Percentiles rank a stretch among this genome's conserved stretches.
Evolutionary conservation across 139 green algal species (phyloP).

Genomic region (Tetradesmus lagerheimii): DNA sequence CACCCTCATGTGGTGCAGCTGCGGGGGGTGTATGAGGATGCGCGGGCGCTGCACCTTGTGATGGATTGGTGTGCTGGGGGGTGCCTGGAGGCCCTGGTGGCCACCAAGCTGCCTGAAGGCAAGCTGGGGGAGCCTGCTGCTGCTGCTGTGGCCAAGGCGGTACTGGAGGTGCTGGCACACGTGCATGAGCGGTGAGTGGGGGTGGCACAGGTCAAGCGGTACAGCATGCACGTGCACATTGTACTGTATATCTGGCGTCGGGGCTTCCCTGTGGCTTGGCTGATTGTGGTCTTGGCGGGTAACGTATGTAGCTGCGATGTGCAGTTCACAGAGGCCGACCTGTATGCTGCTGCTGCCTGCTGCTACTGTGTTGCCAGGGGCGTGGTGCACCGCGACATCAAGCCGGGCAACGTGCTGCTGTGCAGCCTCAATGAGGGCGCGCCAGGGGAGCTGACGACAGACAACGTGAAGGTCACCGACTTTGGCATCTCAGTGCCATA

Average conservation of each 20-base stretch:
- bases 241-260: no score
- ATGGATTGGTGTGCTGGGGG: constrained; percentile 37
- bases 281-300: no score
- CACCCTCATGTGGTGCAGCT: constrained; percentile 37
- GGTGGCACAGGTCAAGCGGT: not conserved
- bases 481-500: constrained; percentile 83
- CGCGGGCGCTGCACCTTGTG: constrained; percentile 1
- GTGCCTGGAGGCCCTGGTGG: not conserved
- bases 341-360: not conserved
- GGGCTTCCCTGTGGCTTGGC: no score
- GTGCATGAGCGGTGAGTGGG: constrained; percentile 9
- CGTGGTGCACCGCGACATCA: constrained; percentile 92
- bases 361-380: constrained; percentile 54
- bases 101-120: not conserved
- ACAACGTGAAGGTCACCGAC: constrained; percentile 65
- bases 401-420: constrained; percentile 89
- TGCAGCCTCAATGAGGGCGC: not conserved
- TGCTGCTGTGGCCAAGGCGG: constrained; percentile 32
- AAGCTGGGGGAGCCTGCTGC: constrained; percentile 40
- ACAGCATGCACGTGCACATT: no score
- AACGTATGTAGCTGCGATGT: not conserved
- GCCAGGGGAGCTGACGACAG: constrained; percentile 11
- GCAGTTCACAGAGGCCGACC: not conserved
- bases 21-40: constrained; percentile 31
- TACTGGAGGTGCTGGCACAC: constrained; percentile 39